phyloP scores from a whole-genome alignment of 331 rosid species.

The Acacia concinna region DNA sequence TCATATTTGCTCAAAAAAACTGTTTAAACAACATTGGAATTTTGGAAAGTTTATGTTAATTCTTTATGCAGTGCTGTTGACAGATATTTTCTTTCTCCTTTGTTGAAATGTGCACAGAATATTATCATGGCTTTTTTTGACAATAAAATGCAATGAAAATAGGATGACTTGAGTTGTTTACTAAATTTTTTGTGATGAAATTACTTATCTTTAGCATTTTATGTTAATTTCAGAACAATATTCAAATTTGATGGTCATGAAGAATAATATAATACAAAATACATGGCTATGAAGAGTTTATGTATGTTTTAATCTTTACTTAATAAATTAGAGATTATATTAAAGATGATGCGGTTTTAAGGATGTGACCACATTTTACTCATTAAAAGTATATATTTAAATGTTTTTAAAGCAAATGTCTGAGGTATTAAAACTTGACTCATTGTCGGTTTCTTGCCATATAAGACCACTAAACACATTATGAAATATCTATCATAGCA shows the following conservation, averaged over 20 bases:
- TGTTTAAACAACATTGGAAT: neutral
- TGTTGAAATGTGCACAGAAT: neutral
- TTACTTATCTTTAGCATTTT: neutral
- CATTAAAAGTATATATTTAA: neutral
- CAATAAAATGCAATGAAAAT: neutral
- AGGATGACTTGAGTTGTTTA: neutral
- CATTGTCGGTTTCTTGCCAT: neutral
- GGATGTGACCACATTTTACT: neutral
- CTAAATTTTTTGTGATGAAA: neutral
- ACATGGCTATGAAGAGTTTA: neutral
- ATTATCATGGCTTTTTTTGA: neutral
- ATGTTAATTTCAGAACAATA: neutral
- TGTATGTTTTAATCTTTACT: neutral
- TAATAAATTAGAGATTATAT: neutral
- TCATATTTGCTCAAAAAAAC: neutral
- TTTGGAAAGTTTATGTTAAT: neutral
- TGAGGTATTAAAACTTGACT: neutral
- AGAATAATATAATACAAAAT: neutral
- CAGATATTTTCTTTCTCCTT: neutral
- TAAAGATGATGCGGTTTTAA: neutral
- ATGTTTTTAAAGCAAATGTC: neutral
- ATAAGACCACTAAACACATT: neutral
- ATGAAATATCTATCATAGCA: neutral
- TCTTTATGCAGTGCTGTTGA: neutral
- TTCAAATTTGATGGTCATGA: neutral